phyloP scores from a whole-genome alignment of 2,329 filamentous ascomycete species.

The Fusarium praegraminearum region DNA sequence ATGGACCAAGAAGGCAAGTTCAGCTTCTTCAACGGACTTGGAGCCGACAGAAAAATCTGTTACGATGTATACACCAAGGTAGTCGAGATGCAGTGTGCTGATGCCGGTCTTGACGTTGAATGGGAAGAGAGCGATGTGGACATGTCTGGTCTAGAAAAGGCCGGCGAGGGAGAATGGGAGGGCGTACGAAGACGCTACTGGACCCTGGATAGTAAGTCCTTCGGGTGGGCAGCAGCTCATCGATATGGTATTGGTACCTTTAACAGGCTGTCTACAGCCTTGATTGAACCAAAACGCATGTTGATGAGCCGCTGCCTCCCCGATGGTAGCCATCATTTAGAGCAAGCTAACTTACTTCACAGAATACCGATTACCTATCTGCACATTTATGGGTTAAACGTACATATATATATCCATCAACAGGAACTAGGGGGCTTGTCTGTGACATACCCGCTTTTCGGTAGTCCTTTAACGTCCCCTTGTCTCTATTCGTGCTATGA shows the following conservation, averaged over 20 bases:
- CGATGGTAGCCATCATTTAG: background rate
- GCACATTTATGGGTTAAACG: constrained; percentile 75
- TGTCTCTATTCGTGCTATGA: constrained; percentile 31
- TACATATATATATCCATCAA: constrained; percentile 26
- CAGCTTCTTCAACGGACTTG: constrained; percentile 91
- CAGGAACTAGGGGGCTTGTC: constrained; percentile 10
- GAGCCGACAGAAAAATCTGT: constrained; percentile 90
- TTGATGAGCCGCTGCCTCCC: no score
- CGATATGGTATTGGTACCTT: no score
- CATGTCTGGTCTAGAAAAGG: constrained; percentile 70
- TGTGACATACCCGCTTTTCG: constrained; percentile 29
- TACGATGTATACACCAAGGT: constrained; percentile 97
- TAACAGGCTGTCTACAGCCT: no score
- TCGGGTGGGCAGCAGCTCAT: no score
- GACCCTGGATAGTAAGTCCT: constrained; percentile 76
- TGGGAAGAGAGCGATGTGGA: constrained; percentile 85
- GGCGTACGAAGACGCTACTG: constrained; percentile 91
- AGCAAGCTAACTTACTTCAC: constrained; percentile 43
- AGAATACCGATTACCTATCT: constrained; percentile 80
- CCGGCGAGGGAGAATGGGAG: constrained; percentile 83
- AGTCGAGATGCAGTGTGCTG: constrained; percentile 88
- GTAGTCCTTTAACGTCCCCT: constrained; percentile 26
- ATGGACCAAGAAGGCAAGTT: constrained; percentile 80
- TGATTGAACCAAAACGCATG: no score
- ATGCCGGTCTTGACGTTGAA: constrained; percentile 89